Conservation (phyloP, 1,139 yeast species). For the Pneumocystis sp. region DNA sequence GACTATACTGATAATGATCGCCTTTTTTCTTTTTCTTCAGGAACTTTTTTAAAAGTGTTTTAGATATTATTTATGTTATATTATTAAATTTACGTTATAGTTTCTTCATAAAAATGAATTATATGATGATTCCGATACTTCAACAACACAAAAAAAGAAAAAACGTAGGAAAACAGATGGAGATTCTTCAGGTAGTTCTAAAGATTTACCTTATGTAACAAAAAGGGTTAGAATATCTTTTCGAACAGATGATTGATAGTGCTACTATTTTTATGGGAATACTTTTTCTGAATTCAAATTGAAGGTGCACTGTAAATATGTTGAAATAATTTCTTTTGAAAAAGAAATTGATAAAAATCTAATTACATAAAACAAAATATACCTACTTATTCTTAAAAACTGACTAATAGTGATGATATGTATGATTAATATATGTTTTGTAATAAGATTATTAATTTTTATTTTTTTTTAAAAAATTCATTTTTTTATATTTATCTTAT, state of each 20-base stretch:
- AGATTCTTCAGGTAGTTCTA: neutral
- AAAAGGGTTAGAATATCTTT: neutral
- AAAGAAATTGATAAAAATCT: neutral
- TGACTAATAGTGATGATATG: neutral
- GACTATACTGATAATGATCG: slow-evolving; percentile 67
- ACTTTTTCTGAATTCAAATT: neutral
- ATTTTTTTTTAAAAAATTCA: neutral
- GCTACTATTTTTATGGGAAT: neutral
- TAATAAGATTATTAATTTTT: neutral
- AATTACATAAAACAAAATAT: neutral
- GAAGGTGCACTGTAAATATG: neutral
- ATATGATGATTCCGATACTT: neutral
- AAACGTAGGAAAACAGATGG: neutral
- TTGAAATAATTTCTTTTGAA: neutral
- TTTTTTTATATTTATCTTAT: neutral
- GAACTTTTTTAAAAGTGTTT: slow-evolving; percentile 37
- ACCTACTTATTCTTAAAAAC: neutral
- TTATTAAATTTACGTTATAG: neutral
- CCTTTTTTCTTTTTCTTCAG: slow-evolving; percentile 67
- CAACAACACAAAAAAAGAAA: neutral
- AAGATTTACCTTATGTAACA: neutral
- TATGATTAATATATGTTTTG: neutral
- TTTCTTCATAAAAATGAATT: neutral
- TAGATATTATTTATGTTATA: neutral
- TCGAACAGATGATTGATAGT: neutral